Conservation (phyloP, 164 flowering plant species). For the Taxillus chinensis region DNA sequence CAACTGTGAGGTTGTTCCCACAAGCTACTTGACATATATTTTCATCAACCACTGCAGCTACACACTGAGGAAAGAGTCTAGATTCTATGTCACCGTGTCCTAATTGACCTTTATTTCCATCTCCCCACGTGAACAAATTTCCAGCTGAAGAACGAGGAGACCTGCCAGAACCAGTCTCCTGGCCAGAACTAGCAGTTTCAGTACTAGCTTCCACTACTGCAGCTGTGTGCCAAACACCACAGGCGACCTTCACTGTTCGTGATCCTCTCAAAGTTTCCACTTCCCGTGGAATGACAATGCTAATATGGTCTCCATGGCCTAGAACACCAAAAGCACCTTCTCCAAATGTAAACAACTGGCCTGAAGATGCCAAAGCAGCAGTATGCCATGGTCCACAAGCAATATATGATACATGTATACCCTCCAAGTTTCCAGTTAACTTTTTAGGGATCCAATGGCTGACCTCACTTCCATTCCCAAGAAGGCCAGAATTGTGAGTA, state of each 20-base stretch:
- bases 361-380: constrained; percentile 65
- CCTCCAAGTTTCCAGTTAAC: constrained; percentile 58
- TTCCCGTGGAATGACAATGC: constrained; percentile 54
- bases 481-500: constrained; percentile 45
- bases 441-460: constrained; percentile 15
- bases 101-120: constrained; percentile 75
- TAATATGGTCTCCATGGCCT: constrained; percentile 73
- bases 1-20: constrained; percentile 62
- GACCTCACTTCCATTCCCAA: constrained; percentile 73
- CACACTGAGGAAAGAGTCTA: constrained; percentile 56
- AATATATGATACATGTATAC: constrained; percentile 49
- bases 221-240: constrained; percentile 98
- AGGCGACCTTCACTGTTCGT: constrained; percentile 57
- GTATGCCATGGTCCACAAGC: constrained; percentile 99
- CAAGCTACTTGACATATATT: constrained; percentile 69
- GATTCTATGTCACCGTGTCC: constrained; percentile 77
- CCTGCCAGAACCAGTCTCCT: not conserved
- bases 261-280: constrained; percentile 64
- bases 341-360: constrained; percentile 89
- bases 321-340: constrained; percentile 95
- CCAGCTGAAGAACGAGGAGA: constrained; percentile 33
- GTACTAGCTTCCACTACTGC: constrained; percentile 52
- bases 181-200: constrained; percentile 21
- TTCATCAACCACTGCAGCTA: constrained; percentile 39
- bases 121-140: constrained; percentile 91